These are phyloP conservation scores for Aspergillus aculeatus DNA, from an alignment of 2,329 filamentous ascomycete species.

Conservation along the genomic window DNA sequence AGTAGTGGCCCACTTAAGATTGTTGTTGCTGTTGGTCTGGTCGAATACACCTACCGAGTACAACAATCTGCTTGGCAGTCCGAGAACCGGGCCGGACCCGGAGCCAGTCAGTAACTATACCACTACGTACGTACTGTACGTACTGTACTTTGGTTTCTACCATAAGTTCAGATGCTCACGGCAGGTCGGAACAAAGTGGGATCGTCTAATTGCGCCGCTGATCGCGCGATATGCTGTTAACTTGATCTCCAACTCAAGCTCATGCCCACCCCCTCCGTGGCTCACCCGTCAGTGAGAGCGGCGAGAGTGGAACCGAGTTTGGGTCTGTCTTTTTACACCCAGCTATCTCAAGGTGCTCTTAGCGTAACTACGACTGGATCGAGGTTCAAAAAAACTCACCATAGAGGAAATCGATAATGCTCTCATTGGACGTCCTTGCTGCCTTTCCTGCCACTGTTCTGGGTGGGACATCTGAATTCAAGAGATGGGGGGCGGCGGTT, in stretches of 20 bases:
- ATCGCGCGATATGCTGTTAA: conserved; percentile 3
- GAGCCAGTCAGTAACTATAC: neutral
- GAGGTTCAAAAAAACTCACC: neutral
- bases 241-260: neutral
- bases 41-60: neutral
- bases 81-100: conserved; percentile 4
- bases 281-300: neutral
- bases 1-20: neutral
- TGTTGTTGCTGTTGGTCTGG: neutral
- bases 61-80: neutral
- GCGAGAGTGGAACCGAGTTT: neutral
- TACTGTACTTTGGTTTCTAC: neutral
- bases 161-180: neutral
- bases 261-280: neutral
- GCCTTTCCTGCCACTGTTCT: conserved; percentile 6
- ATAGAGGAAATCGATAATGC: neutral
- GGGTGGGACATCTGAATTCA: conserved; percentile 15
- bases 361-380: conserved; percentile 1
- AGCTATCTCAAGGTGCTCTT: conserved; percentile 1
- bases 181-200: neutral
- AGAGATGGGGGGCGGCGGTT: conserved; percentile 7
- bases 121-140: neutral
- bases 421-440: neutral
- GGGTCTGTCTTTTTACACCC: neutral
- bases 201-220: neutral